Evolutionary conservation across 768 basidiomycete genomes (phyloP).

Genomic region (Suillus paluster): DNA sequence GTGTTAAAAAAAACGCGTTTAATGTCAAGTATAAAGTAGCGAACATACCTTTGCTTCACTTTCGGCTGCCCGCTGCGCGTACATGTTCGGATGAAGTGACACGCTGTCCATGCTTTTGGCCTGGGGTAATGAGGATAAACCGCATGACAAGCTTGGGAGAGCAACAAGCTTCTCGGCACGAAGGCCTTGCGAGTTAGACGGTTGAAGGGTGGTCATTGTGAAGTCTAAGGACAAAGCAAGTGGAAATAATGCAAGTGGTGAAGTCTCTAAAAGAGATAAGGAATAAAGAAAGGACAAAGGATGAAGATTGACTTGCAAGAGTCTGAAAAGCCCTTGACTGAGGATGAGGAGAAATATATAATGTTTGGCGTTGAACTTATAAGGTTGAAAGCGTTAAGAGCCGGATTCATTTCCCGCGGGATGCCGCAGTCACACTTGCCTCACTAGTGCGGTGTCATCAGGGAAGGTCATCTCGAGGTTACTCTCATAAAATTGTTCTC

Average conservation of each 20-base stretch:
- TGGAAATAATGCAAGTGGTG: slow-evolving; percentile 11
- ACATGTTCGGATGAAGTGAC: slow-evolving; percentile 71
- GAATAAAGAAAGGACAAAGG: slow-evolving; percentile 20
- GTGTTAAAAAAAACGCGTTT: slow-evolving; percentile 15
- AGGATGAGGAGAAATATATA: slow-evolving; percentile 18
- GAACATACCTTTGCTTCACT: slow-evolving; percentile 74
- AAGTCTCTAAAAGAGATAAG: slow-evolving; percentile 5
- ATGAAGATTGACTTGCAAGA: slow-evolving; percentile 2
- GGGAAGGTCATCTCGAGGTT: slow-evolving; percentile 17
- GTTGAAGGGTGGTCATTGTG: slow-evolving; percentile 42
- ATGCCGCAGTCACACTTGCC: slow-evolving; percentile 16
- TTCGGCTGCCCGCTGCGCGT: slow-evolving; percentile 66
- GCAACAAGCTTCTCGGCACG: slow-evolving; percentile 61
- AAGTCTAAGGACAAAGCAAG: slow-evolving; percentile 23
- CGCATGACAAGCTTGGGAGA: slow-evolving; percentile 72
- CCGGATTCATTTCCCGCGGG: slow-evolving; percentile 24
- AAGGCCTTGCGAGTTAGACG: slow-evolving; percentile 35
- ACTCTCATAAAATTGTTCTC: slow-evolving; percentile 23
- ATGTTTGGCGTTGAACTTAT: slow-evolving; percentile 21
- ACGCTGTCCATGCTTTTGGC: slow-evolving; percentile 73
- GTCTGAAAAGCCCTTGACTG: slow-evolving; percentile 11
- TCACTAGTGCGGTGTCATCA: slow-evolving; percentile 9
- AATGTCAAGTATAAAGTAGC: slow-evolving; percentile 1
- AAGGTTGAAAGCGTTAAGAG: slow-evolving; percentile 19
- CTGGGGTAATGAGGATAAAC: slow-evolving; percentile 69